Percentiles rank a stretch among this genome's conserved stretches.
phyloP scores from a whole-genome alignment of 495 filamentous ascomycete species.

The Sordaria brevicollis region DNA sequence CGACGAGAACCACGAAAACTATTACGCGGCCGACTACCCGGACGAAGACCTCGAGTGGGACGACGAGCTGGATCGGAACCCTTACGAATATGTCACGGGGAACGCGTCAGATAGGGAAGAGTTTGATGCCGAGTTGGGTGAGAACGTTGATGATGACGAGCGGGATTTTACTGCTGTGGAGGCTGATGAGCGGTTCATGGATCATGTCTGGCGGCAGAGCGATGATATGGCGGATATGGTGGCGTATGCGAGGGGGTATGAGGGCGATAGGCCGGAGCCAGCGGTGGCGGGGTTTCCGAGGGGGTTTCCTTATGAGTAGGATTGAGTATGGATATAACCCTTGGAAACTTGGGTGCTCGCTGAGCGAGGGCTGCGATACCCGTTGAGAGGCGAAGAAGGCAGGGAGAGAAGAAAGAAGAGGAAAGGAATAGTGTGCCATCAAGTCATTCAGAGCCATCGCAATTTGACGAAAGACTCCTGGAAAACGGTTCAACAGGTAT shows the following conservation, averaged over 20 bases:
- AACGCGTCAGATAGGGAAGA: conserved; percentile 39
- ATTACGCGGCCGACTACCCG: conserved; percentile 44
- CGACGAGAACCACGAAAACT: conserved; percentile 47
- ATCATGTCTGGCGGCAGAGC: neutral
- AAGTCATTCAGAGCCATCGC: too few species aligned
- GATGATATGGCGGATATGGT: neutral
- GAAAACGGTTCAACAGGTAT: too few species aligned
- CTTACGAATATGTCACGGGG: conserved; percentile 33
- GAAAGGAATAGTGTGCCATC: too few species aligned
- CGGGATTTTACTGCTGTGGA: neutral
- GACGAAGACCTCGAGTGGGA: conserved; percentile 46
- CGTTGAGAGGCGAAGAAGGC: too few species aligned
- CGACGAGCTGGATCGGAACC: conserved; percentile 37
- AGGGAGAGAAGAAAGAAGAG: too few species aligned
- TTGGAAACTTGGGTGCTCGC: neutral
- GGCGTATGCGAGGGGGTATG: neutral
- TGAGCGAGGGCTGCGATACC: too few species aligned
- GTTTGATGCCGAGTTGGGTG: conserved; percentile 13
- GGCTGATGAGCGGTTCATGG: conserved; percentile 7
- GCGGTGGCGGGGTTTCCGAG: neutral
- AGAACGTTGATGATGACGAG: conserved; percentile 27
- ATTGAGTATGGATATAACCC: neutral
- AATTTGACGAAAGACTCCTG: too few species aligned
- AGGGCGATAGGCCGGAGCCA: neutral
- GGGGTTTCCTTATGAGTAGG: neutral